Conservation (phyloP, 1,284 basidiomycete genomes). For the Sporisorium iseilematis-ciliati region DNA sequence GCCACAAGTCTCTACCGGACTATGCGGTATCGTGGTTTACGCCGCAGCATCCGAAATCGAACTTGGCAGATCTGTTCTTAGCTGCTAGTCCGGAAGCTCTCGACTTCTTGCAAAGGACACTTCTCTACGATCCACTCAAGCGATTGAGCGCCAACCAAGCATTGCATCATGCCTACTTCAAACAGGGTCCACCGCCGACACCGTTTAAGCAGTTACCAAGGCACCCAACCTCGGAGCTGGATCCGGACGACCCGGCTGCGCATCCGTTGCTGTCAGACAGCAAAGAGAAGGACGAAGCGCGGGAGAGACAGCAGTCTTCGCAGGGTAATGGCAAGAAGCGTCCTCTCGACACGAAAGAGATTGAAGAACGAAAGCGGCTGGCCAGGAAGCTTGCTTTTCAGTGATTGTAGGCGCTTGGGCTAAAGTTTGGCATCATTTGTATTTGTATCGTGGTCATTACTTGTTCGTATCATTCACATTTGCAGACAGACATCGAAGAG, state of each 20-base stretch:
- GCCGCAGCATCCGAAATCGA: conserved; percentile 78
- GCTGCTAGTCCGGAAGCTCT: conserved; percentile 89
- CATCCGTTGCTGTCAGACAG: conserved; percentile 54
- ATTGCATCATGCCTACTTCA: conserved; percentile 65
- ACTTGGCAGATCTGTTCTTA: conserved; percentile 86
- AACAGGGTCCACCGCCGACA: conserved; percentile 56
- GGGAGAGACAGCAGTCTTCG: conserved; percentile 26
- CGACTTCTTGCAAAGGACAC: conserved; percentile 82
- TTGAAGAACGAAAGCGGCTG: conserved; percentile 59
- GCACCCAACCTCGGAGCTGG: conserved; percentile 52
- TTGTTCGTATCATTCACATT: too few relatives aligned
- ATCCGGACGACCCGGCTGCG: conserved; percentile 34
- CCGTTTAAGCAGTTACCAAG: conserved; percentile 56
- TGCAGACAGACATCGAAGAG: too few relatives aligned
- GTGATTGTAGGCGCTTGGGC: neutral
- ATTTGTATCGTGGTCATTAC: neutral
- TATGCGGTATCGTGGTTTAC: conserved; percentile 20
- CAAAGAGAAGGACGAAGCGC: conserved; percentile 52
- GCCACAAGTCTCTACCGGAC: conserved; percentile 75
- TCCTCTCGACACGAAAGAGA: conserved; percentile 46
- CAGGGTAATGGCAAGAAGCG: conserved; percentile 38
- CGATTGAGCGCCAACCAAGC: conserved; percentile 78
- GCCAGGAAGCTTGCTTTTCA: conserved; percentile 61
- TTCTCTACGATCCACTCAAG: conserved; percentile 86
- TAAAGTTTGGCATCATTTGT: neutral